Evolutionary conservation across 352 stramenopile species (phyloP).

Genomic region (Hyaloperonospora arabidopsidis): DNA sequence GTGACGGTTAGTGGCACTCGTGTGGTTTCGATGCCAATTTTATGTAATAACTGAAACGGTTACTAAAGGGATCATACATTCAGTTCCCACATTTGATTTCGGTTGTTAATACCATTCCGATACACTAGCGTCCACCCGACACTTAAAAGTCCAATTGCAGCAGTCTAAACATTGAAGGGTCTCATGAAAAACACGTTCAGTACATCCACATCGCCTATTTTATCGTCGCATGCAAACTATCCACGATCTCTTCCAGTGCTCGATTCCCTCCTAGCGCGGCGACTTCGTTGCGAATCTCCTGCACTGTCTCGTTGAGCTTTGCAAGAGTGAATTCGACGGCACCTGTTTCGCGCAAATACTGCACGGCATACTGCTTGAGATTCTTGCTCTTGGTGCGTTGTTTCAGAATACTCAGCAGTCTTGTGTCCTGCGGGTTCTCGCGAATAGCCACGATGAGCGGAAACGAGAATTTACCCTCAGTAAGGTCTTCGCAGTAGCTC

Average conservation of each 20-base stretch:
- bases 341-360: constrained; percentile 70
- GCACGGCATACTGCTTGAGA: constrained; percentile 91
- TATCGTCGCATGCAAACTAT: constrained; percentile 43
- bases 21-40: too few species aligned
- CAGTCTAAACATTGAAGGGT: too few species aligned
- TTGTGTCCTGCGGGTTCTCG: constrained; percentile 64
- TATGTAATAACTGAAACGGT: too few species aligned
- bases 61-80: too few species aligned
- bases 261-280: constrained; percentile 46
- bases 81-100: too few species aligned
- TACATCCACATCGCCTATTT: constrained; percentile 18
- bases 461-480: constrained; percentile 95
- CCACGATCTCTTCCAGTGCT: constrained; percentile 50
- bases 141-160: too few species aligned
- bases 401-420: constrained; percentile 94
- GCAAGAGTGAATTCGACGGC: constrained; percentile 45
- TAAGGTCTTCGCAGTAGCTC: constrained; percentile 96
- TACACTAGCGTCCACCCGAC: too few species aligned
- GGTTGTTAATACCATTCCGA: too few species aligned
- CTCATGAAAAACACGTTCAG: too few species aligned
- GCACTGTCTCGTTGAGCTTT: constrained; percentile 46
- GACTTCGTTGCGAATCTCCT: constrained; percentile 44
- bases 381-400: constrained; percentile 92
- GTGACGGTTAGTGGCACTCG: too few species aligned
- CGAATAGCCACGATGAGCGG: constrained; percentile 81